Percentiles rank a stretch among this genome's conserved stretches.
These are phyloP conservation scores for Tranzscheliella williamsii DNA, from an alignment of 1,284 basidiomycete species.

Conservation along the genomic window DNA sequence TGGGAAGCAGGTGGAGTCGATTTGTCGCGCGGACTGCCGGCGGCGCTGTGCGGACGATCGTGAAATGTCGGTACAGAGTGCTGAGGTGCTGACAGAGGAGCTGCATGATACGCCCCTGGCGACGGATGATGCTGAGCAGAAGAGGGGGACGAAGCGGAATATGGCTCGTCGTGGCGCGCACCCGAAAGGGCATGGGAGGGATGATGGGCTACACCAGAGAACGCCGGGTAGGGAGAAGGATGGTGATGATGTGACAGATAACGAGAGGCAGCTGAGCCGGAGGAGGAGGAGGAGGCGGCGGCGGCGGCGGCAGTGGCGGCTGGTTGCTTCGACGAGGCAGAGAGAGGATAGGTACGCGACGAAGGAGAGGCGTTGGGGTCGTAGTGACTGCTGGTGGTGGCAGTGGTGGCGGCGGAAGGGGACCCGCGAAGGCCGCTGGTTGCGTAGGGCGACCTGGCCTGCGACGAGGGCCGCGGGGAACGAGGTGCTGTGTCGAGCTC, in stretches of 20 bases:
- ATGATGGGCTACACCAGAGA: constrained; percentile 11
- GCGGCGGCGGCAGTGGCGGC: no score
- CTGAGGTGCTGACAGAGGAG: not conserved
- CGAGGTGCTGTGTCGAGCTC: constrained; percentile 6
- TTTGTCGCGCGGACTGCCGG: no score
- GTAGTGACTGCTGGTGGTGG: no score
- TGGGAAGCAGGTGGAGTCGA: no score
- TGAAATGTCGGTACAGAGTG: no score
- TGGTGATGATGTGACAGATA: constrained; percentile 16
- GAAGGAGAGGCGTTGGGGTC: no score
- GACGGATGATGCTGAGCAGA: constrained; percentile 9
- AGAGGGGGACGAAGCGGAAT: constrained; percentile 7
- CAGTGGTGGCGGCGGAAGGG: constrained; percentile 4
- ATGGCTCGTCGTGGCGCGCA: constrained; percentile 1
- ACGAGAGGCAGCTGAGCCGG: constrained; percentile 1
- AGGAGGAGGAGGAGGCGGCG: constrained; percentile 5
- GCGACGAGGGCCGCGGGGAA: constrained; percentile 8
- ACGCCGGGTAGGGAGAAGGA: constrained; percentile 3
- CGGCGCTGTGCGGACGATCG: no score
- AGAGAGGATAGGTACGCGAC: no score
- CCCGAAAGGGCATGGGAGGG: constrained; percentile 5
- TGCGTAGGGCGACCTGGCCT: constrained; percentile 18
- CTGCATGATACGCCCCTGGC: constrained; percentile 2
- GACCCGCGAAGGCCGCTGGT: constrained; percentile 26
- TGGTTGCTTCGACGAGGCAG: no score